phyloP scores from a whole-genome alignment of 148 eudicot genomes.

The Rhododendron molle region DNA sequence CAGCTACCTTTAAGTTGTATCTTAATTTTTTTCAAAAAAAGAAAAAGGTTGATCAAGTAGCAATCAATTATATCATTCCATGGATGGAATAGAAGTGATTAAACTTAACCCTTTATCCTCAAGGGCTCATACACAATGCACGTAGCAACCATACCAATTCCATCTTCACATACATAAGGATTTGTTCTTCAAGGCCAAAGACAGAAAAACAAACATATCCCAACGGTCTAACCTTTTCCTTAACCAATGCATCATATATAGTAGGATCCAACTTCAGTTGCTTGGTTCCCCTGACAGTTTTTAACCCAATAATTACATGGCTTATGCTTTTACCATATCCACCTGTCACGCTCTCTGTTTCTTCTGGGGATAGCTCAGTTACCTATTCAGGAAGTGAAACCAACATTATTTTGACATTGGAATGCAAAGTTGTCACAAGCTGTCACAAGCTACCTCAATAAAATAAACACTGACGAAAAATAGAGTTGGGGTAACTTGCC shows the following conservation, averaged over 20 bases:
- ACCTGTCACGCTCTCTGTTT: slow-evolving; percentile 92
- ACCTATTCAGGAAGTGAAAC: slow-evolving; percentile 39
- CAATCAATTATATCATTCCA: not conserved
- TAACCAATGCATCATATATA: slow-evolving; percentile 91
- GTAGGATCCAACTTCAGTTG: slow-evolving; percentile 95
- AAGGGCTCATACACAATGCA: not conserved
- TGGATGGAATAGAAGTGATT: not conserved
- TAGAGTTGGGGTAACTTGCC: slow-evolving; percentile 38
- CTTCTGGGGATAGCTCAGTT: slow-evolving; percentile 98
- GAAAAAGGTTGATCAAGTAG: not conserved
- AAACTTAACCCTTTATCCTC: slow-evolving; percentile 5
- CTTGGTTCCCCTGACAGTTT: slow-evolving; percentile 96
- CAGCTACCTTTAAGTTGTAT: slow-evolving; percentile 64
- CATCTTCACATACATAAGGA: not conserved
- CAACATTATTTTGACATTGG: not conserved
- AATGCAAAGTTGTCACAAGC: not conserved
- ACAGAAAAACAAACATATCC: not conserved
- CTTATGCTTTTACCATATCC: slow-evolving; percentile 97
- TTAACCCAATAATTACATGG: slow-evolving; percentile 91
- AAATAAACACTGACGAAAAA: not conserved
- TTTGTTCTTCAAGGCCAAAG: not conserved
- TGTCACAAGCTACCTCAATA: not conserved
- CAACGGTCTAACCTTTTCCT: slow-evolving; percentile 68
- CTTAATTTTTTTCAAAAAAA: not conserved
- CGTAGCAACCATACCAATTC: not conserved